These are phyloP conservation scores for Coelastrella sp. DNA, from an alignment of 139 green algal genomes.

Conservation along the genomic window DNA sequence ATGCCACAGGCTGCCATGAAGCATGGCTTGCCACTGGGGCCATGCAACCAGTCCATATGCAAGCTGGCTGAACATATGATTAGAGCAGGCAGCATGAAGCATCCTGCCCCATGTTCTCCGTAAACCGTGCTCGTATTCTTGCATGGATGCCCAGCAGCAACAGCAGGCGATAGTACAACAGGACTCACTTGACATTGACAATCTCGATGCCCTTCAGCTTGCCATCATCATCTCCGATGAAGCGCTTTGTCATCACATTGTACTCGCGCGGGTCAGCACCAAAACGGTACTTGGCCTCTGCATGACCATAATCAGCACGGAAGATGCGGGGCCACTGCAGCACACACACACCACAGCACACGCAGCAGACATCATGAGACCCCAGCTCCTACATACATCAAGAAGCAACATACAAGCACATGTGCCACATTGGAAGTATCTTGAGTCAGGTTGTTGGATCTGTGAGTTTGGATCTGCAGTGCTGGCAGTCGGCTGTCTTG, in stretches of 20 bases:
- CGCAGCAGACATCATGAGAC: not conserved
- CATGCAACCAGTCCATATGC: too few species aligned
- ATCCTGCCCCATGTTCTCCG: too few species aligned
- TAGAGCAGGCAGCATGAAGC: too few species aligned
- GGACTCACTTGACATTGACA: conserved; percentile 61
- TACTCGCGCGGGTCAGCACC: conserved; percentile 91
- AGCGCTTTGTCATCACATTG: conserved; percentile 95
- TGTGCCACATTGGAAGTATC: too few species aligned
- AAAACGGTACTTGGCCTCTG: conserved; percentile 82
- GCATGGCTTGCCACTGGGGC: too few species aligned
- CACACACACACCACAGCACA: not conserved
- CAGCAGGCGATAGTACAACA: too few species aligned
- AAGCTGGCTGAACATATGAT: too few species aligned
- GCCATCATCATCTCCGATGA: conserved; percentile 84
- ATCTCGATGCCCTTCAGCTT: conserved; percentile 86
- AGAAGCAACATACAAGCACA: too few species aligned
- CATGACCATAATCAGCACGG: conserved; percentile 94
- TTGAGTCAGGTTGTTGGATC: not conserved
- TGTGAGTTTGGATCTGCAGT: not conserved
- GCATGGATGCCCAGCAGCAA: too few species aligned
- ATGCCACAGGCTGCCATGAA: too few species aligned
- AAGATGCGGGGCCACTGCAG: conserved; percentile 92
- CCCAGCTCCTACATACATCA: not conserved
- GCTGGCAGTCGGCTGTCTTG: not conserved
- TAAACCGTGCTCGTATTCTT: too few species aligned